Conservation (phyloP, 805 yeast species). For the Yarrowia keelungensis region DNA sequence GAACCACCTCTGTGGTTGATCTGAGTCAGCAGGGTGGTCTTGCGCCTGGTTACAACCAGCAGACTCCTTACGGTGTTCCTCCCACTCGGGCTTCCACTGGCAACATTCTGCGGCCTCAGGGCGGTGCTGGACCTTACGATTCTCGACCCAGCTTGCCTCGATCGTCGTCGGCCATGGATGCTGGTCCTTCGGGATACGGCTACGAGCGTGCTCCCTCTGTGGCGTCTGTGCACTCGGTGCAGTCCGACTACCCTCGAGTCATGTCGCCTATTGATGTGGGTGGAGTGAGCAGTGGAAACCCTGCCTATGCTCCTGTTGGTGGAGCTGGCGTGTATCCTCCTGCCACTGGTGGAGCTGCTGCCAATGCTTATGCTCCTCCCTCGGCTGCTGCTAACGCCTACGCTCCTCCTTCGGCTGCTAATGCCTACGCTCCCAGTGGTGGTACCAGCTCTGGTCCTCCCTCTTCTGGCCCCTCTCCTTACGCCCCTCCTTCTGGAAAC, state of each 20-base stretch:
- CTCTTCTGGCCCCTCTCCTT: conserved; percentile 9
- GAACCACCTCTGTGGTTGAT: conserved; percentile 38
- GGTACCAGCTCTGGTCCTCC: neutral
- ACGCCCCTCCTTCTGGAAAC: conserved; percentile 25
- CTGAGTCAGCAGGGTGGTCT: conserved; percentile 16
- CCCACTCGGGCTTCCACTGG: conserved; percentile 40
- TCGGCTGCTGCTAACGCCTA: conserved; percentile 9
- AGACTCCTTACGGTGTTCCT: conserved; percentile 20
- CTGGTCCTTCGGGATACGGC: conserved; percentile 41
- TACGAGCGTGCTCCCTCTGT: conserved; percentile 29
- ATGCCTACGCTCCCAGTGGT: neutral
- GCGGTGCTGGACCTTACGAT: conserved; percentile 64
- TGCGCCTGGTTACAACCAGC: conserved; percentile 12
- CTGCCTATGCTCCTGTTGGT: conserved; percentile 21
- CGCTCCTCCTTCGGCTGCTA: conserved; percentile 3
- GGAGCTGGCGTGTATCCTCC: conserved; percentile 10
- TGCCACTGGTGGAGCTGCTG: conserved; percentile 45
- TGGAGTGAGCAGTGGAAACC: conserved; percentile 3
- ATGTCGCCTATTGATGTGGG: conserved; percentile 42
- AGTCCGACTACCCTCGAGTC: conserved; percentile 30
- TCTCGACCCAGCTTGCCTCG: conserved; percentile 75
- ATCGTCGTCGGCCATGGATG: conserved; percentile 55
- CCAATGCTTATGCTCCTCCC: conserved; percentile 22
- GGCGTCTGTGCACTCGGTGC: conserved; percentile 30
- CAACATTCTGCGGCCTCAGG: conserved; percentile 54